These are phyloP conservation scores for Gossypium trilobum DNA, from an alignment of 441 rosid species.

Conservation along the genomic window DNA sequence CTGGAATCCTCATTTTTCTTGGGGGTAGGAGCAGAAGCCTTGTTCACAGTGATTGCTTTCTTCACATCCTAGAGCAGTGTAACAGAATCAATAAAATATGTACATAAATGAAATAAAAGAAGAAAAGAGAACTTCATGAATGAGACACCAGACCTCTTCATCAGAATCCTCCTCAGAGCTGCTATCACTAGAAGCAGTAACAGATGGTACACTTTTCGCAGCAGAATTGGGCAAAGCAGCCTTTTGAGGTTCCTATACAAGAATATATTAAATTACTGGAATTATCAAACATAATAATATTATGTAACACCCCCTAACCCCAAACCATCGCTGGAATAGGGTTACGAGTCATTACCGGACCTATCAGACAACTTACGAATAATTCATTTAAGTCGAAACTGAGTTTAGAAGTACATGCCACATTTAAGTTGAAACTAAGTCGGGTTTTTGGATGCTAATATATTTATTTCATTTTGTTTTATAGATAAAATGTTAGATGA, in stretches of 20 bases:
- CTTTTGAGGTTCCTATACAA: neutral
- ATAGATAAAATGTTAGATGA: too few relatives aligned
- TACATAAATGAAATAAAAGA: neutral
- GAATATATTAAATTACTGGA: neutral
- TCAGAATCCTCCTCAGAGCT: slow-evolving; percentile 32
- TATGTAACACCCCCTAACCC: too few relatives aligned
- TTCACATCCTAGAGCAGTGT: neutral
- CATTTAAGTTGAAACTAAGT: too few relatives aligned
- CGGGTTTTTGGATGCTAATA: too few relatives aligned
- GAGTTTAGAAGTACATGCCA: too few relatives aligned
- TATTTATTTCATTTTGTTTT: too few relatives aligned
- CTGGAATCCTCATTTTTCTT: slow-evolving; percentile 6
- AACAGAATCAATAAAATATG: neutral
- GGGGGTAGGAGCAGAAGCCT: neutral
- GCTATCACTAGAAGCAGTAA: neutral
- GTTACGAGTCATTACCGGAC: too few relatives aligned
- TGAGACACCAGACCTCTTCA: neutral
- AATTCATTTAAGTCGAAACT: too few relatives aligned
- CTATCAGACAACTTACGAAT: too few relatives aligned
- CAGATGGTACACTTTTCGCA: neutral
- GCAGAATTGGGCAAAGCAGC: neutral
- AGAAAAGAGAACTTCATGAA: neutral
- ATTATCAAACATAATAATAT: neutral
- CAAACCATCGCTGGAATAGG: too few relatives aligned
- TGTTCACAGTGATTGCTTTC: slow-evolving; percentile 4